Evolutionary conservation across 805 yeast species (phyloP), one percentile per base, ranked within the genome.

Genomic region (Wickerhamomyces kurtzmanii): DNA sequence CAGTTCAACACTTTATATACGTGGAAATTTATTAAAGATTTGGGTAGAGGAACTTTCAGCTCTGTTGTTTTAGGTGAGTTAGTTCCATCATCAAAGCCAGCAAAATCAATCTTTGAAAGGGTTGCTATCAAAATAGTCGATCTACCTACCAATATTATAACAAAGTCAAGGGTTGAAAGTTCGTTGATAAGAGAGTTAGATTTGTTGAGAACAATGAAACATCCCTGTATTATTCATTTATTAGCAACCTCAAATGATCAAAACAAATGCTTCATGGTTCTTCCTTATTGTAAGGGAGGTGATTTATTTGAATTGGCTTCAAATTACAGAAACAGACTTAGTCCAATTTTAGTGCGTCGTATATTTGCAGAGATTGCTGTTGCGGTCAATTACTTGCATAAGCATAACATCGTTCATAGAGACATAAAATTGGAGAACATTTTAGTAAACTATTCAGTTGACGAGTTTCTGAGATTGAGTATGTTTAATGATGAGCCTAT

Each of bases 391-490:
- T 85, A 80, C 46, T 55, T 89, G 29, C 98, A 91, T 50, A 43
- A 49, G 4, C 56, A 68, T 31, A 53, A 68, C 34, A 71, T 87
- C 16, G 83, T 87, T 7, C 98, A 91, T 53, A 72, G 97, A 33
- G 98, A 91, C 47, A 68, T 91, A 40, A 91, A 91, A 56, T 61
- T 89, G 24, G 98, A 91, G 43, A 91, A 86, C 43, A 62, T 85
- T 2, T 52, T 85, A n/a, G 45, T 75, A 15, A 65, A 64, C 20
- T 44, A 55, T 23, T 44, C 61, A 1, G 45, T 57, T 4, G 52
- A 51, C 2, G 59, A 56, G 8, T 39, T 58, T 7, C 15, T 37
- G 2, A 3, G 21, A 14, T 36, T 34, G 31, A 28, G 19, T 23
- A 28, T 15, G 37, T 36, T 28, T 12, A 40, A 15, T 26, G 45